phyloP scores from a whole-genome alignment of 2,329 filamentous ascomycete species.

The Penicillium psychrosexuale region DNA sequence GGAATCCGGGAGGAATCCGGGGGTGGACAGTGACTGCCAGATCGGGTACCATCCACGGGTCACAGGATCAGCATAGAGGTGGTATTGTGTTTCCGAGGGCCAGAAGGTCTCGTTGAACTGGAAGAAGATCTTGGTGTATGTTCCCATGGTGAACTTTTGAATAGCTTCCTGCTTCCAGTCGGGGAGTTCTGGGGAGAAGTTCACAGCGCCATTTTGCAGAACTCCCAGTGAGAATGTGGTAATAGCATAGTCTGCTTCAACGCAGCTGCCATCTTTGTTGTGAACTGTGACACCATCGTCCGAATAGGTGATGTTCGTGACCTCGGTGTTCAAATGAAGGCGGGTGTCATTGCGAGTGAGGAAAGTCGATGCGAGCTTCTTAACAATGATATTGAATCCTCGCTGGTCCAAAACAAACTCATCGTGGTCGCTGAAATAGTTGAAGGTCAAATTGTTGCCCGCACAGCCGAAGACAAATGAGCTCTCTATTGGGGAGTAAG shows the following conservation, averaged over 20 bases:
- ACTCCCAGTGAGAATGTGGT: slow-evolving; percentile 68
- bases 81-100: slow-evolving; percentile 54
- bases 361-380: slow-evolving; percentile 57
- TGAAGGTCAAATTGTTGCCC: slow-evolving; percentile 59
- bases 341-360: slow-evolving; percentile 55
- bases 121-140: slow-evolving; percentile 70
- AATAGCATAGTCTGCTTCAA: slow-evolving; percentile 61
- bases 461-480: slow-evolving; percentile 56
- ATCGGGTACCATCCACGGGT: slow-evolving; percentile 56
- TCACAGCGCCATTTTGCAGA: slow-evolving; percentile 59
- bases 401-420: slow-evolving; percentile 61
- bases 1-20: slow-evolving; percentile 58
- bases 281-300: slow-evolving; percentile 53
- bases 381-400: slow-evolving; percentile 59
- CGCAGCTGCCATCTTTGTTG: slow-evolving; percentile 54
- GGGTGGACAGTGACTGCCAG: slow-evolving; percentile 60
- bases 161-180: slow-evolving; percentile 64
- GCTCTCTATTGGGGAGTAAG: slow-evolving; percentile 56
- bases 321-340: slow-evolving; percentile 57
- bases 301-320: slow-evolving; percentile 55
- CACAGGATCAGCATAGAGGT: slow-evolving; percentile 52
- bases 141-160: slow-evolving; percentile 64
- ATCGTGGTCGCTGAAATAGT: slow-evolving; percentile 60
- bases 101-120: slow-evolving; percentile 68
- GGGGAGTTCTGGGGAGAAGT: slow-evolving; percentile 59